Percentiles rank a stretch among this genome's conserved stretches.
These are phyloP conservation scores for Claviceps monticola DNA, from an alignment of 2,329 filamentous ascomycete genomes.

Conservation along the genomic window DNA sequence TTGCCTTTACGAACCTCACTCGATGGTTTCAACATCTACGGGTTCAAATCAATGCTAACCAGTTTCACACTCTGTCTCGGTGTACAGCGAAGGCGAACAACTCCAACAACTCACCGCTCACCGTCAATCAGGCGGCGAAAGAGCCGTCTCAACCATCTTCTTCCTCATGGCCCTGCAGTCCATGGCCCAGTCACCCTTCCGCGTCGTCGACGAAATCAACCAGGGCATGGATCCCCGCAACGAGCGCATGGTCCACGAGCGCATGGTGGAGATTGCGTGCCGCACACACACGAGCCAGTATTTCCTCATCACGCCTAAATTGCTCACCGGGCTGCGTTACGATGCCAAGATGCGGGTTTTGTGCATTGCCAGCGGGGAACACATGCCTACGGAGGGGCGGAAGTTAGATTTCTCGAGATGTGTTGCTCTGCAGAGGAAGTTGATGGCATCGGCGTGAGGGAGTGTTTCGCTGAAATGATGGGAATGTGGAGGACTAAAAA, in stretches of 20 bases:
- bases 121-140: conserved; percentile 90
- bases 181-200: conserved; percentile 86
- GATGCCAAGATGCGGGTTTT: conserved; percentile 84
- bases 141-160: conserved; percentile 94
- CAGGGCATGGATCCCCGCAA: conserved; percentile 99
- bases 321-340: conserved; percentile 74
- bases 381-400: conserved; percentile 42
- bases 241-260: conserved; percentile 93
- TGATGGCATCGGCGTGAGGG: conserved; percentile 21
- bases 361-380: conserved; percentile 82
- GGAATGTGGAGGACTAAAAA: too few relatives aligned
- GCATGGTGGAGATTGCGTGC: conserved; percentile 96
- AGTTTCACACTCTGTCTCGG: background rate
- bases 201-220: conserved; percentile 98
- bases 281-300: conserved; percentile 69
- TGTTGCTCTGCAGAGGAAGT: conserved; percentile 27
- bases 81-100: conserved; percentile 57
- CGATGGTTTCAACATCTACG: background rate
- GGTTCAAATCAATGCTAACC: background rate
- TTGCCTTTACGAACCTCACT: background rate
- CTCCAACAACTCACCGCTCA: conserved; percentile 80
- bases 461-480: background rate
- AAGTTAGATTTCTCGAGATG: conserved; percentile 36
- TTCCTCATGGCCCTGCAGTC: conserved; percentile 97
- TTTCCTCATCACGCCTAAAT: conserved; percentile 94